These are phyloP conservation scores for Plectranthus barbatus DNA, from an alignment of 257 asterid species.

Conservation along the genomic window DNA sequence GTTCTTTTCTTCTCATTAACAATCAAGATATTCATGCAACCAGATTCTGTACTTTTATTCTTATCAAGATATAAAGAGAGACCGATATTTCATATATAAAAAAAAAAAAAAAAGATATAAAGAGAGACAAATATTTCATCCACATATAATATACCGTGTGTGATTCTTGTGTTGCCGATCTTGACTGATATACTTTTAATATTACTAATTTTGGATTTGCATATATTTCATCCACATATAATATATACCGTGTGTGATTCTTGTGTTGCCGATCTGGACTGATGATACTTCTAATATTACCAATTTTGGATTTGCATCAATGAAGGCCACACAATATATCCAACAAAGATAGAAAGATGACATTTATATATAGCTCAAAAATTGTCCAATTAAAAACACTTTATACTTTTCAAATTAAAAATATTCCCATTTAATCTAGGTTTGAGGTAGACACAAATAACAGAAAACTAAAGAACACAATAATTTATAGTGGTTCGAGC, in stretches of 20 bases:
- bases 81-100: no score
- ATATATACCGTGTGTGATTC: neutral
- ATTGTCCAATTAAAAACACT: slow-evolving; percentile 10
- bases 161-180: slow-evolving; percentile 28
- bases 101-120: no score
- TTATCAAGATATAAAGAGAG: no score
- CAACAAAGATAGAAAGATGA: neutral
- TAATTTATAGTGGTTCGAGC: no score
- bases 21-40: no score
- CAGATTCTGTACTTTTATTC: no score
- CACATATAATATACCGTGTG: no score
- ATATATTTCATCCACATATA: no score
- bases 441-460: no score
- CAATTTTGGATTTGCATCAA: slow-evolving; percentile 2
- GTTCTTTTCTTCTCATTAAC: neutral
- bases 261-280: slow-evolving; percentile 45
- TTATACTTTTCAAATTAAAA: neutral
- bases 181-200: slow-evolving; percentile 24
- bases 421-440: no score
- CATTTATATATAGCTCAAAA: neutral
- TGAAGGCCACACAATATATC: slow-evolving; percentile 3
- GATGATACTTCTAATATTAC: neutral
- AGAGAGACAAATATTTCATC: no score
- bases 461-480: no score
- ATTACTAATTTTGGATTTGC: slow-evolving; percentile 1